Evolutionary conservation across 768 basidiomycete genomes (phyloP), one percentile per base, ranked within the genome.

Genomic region (Hericium coralloides): DNA sequence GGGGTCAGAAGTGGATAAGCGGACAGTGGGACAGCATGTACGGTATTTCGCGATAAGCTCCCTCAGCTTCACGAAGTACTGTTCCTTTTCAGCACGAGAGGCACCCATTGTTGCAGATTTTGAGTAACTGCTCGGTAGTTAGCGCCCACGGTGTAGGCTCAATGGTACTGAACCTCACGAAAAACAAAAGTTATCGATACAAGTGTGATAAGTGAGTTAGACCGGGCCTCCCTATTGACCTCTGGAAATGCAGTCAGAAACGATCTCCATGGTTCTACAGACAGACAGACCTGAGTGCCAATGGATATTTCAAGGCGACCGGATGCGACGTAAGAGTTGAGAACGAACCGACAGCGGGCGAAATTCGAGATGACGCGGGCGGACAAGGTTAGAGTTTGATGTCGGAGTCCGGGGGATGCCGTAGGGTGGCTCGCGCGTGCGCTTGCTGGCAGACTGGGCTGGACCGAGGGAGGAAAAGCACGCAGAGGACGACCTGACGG

Each of bases 271-370:
- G 1, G 5, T 47, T 12, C 22, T 2, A 23, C 49, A 55, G 38
- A 37, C 14, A 12, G 47, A 73, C 77, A 43, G 69, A 86, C 88
- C 87, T 77, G 73, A 68, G 89, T 89, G 88, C 77, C 89, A 92
- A 91, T 76, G 90, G 90, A 91, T 92, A 79, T 92, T 92, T 92
- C 84, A 92, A 92, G 90, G 89, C 88, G 76, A 70, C 72, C 70
- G 70, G 64, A 61, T 55, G 38, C 37, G 48, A 56, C 37, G 53
- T 48, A 49, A 58, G 56, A 55, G 48, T 53, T 39, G 53, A 52
- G 51, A 43, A 55, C 53, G 47, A 56, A 55, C 47, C 43, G 38
- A 43, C 31, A 58, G 20, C 43, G 45, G 36, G 43, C 18, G n/a
- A 49, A 41, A 50, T 15, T 50, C 22, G 23, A 38, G 53, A 52